Conservation (phyloP, 495 filamentous ascomycete genomes). For the Viridothelium virens region DNA sequence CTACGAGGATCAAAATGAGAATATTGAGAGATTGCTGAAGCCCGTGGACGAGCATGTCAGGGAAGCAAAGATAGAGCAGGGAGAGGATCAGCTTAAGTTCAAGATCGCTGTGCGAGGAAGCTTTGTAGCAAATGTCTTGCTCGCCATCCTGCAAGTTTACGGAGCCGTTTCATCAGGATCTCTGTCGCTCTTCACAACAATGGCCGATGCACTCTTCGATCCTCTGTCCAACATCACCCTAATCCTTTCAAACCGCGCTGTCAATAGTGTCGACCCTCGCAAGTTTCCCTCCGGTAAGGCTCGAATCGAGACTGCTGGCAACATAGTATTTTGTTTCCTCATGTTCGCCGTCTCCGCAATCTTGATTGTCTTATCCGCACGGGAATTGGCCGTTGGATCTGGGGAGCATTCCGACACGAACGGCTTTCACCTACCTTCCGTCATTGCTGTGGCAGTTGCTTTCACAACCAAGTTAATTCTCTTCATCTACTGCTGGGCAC, state of each 20-base stretch:
- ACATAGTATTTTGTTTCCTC: slow-evolving; percentile 94
- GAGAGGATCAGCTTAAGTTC: slow-evolving; percentile 73
- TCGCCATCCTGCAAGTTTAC: slow-evolving; percentile 78
- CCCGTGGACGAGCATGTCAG: slow-evolving; percentile 84
- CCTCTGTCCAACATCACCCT: slow-evolving; percentile 85
- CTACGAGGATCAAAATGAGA: slow-evolving; percentile 87
- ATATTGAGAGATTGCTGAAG: slow-evolving; percentile 84
- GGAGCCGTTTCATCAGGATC: slow-evolving; percentile 79
- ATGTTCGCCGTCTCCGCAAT: slow-evolving; percentile 90
- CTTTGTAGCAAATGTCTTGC: slow-evolving; percentile 72
- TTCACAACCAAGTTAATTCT: slow-evolving; percentile 75
- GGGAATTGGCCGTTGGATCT: slow-evolving; percentile 50
- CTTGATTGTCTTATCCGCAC: slow-evolving; percentile 76
- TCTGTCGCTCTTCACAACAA: slow-evolving; percentile 92
- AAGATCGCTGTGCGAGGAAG: slow-evolving; percentile 87
- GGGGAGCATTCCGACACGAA: slow-evolving; percentile 26
- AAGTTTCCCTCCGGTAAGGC: slow-evolving; percentile 92
- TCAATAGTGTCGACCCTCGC: slow-evolving; percentile 77
- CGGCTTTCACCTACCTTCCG: slow-evolving; percentile 71
- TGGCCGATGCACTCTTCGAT: slow-evolving; percentile 95
- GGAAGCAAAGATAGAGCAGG: slow-evolving; percentile 68
- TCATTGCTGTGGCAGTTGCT: slow-evolving; percentile 79
- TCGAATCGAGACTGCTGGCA: slow-evolving; percentile 89
- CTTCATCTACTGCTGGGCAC: slow-evolving; percentile 86
- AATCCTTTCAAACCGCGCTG: slow-evolving; percentile 79